Conservation (phyloP, 2,329 filamentous ascomycete genomes). For the Curvularia lunata region DNA sequence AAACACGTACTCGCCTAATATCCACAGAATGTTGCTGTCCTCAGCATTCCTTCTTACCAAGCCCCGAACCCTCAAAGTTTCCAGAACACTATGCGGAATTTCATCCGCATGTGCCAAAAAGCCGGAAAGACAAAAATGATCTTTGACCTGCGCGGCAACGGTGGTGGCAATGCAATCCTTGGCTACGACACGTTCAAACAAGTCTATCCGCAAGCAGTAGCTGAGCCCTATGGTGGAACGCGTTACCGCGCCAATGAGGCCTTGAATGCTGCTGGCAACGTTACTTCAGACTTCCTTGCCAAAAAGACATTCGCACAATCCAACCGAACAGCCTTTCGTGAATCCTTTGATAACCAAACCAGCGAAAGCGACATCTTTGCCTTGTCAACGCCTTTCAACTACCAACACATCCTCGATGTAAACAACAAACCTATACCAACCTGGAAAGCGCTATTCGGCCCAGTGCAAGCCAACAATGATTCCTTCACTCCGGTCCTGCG, state of each 20-base stretch:
- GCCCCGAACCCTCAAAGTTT: conserved; percentile 44
- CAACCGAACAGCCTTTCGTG: conserved; percentile 36
- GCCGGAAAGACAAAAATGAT: conserved; percentile 66
- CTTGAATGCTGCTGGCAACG: conserved; percentile 44
- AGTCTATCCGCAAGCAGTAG: conserved; percentile 56
- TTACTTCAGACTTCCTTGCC: conserved; percentile 38
- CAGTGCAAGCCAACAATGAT: conserved; percentile 40
- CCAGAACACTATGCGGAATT: conserved; percentile 50
- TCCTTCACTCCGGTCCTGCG: conserved; percentile 46
- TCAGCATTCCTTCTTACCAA: conserved; percentile 54
- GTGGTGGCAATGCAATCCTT: conserved; percentile 58
- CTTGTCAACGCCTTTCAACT: conserved; percentile 42
- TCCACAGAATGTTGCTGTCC: conserved; percentile 54
- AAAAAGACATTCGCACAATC: conserved; percentile 39
- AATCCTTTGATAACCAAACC: conserved; percentile 33
- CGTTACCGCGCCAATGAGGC: conserved; percentile 56
- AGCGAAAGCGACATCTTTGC: conserved; percentile 33
- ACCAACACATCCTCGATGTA: conserved; percentile 39
- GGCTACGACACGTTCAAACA: conserved; percentile 59
- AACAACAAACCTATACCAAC: conserved; percentile 38
- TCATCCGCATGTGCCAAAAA: conserved; percentile 56
- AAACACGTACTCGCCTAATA: conserved; percentile 42
- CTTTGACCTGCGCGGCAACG: conserved; percentile 68
- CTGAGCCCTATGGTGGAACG: conserved; percentile 54
- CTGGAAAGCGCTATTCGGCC: conserved; percentile 49